These are phyloP conservation scores for Mimosa bimucronata DNA, from an alignment of 306 rosid genomes.

Conservation along the genomic window DNA sequence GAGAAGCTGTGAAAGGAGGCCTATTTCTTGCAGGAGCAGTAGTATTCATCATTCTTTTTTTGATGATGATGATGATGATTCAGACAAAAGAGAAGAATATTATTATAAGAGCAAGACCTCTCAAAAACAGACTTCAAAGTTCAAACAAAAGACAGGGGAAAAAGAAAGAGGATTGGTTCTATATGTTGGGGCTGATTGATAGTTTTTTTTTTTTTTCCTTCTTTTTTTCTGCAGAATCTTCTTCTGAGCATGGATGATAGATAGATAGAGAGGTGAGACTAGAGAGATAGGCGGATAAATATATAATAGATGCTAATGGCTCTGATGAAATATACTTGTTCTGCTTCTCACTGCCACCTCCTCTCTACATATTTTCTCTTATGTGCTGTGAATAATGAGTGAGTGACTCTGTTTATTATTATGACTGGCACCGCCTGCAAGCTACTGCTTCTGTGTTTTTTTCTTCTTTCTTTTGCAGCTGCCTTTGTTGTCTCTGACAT, in stretches of 20 bases:
- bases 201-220: conserved; percentile 19
- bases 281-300: not conserved
- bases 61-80: not conserved
- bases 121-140: conserved; percentile 28
- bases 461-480: conserved; percentile 52
- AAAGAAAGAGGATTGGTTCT: conserved; percentile 24
- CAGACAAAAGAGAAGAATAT: conserved; percentile 19
- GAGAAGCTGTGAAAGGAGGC: conserved; percentile 83
- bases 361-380: conserved; percentile 19
- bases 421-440: conserved; percentile 70
- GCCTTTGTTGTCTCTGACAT: conserved; percentile 79
- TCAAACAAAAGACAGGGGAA: conserved; percentile 15
- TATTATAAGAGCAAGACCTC: not conserved
- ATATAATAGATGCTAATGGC: conserved; percentile 42
- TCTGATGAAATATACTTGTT: conserved; percentile 44
- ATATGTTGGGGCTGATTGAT: conserved; percentile 34
- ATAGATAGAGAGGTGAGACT: not conserved
- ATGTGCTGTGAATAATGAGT: conserved; percentile 51
- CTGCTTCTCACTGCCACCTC: conserved; percentile 38
- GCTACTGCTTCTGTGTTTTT: conserved; percentile 51
- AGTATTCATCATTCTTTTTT: conserved; percentile 52
- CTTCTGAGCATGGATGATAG: conserved; percentile 56
- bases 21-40: conserved; percentile 46
- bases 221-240: conserved; percentile 42
- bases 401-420: conserved; percentile 72